phyloP scores from a whole-genome alignment of 164 flowering plant species.

The Vitis cinerea region DNA sequence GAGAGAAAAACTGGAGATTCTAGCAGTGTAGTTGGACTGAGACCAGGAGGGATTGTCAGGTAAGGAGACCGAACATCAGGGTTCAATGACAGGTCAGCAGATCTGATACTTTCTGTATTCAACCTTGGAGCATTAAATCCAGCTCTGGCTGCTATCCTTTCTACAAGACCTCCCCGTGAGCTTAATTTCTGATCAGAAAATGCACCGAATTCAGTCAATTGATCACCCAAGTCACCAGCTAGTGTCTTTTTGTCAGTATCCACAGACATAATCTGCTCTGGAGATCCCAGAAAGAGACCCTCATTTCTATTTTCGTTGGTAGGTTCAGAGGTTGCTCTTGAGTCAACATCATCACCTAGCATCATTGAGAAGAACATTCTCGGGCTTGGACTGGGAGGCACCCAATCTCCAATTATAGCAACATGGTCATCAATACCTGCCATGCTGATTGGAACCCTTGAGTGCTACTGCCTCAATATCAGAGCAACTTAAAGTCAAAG shows the following conservation, averaged over 20 bases:
- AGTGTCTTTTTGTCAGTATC: conserved; percentile 18
- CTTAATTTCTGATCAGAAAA: conserved; percentile 34
- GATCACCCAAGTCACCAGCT: conserved; percentile 17
- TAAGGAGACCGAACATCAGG: conserved; percentile 60
- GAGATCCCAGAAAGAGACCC: conserved; percentile 20
- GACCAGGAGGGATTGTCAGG: conserved; percentile 79
- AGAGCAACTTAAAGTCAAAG: background rate
- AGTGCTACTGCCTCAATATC: background rate
- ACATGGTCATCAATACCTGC: conserved; percentile 62
- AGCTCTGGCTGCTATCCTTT: conserved; percentile 83
- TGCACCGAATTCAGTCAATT: conserved; percentile 17
- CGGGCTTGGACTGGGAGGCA: conserved; percentile 57
- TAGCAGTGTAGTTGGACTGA: conserved; percentile 78
- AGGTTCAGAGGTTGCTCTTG: conserved; percentile 30
- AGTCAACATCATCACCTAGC: conserved; percentile 37
- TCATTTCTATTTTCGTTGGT: conserved; percentile 22
- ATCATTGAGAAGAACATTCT: conserved; percentile 50
- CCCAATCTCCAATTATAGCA: conserved; percentile 69
- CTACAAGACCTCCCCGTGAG: conserved; percentile 57
- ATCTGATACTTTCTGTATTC: conserved; percentile 62
- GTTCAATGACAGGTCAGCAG: conserved; percentile 38
- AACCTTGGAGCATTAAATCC: conserved; percentile 79
- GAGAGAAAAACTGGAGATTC: conserved; percentile 91
- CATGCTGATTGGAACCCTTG: conserved; percentile 25
- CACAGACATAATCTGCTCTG: conserved; percentile 14